Percentiles rank a stretch among this genome's conserved stretches.
Evolutionary conservation across 164 flowering plant species (phyloP).

Genomic region (Cinnamomum micranthum): DNA sequence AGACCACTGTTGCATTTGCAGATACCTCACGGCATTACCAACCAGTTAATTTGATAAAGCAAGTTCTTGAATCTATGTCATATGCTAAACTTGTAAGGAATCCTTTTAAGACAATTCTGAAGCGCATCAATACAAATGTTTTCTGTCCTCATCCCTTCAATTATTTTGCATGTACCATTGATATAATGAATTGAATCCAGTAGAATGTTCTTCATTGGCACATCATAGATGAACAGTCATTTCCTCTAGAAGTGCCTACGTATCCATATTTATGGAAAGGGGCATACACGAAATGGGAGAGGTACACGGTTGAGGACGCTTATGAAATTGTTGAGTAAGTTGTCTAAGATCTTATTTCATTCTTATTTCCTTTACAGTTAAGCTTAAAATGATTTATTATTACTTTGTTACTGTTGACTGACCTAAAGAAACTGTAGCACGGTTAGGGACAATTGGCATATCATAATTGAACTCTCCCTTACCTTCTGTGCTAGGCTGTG

Average conservation of each 20-base stretch:
- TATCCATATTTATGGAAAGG: conserved; percentile 95
- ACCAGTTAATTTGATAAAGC: conserved; percentile 77
- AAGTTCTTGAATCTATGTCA: conserved; percentile 91
- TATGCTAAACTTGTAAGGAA: conserved; percentile 93
- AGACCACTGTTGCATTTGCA: conserved; percentile 29
- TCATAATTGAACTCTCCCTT: neutral
- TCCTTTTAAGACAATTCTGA: conserved; percentile 3
- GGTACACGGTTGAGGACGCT: conserved; percentile 91
- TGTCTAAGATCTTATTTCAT: conserved; percentile 5
- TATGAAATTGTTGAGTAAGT: conserved; percentile 80
- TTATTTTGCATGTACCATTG: conserved; percentile 24
- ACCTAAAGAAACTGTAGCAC: too few species aligned
- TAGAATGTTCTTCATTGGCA: conserved; percentile 99
- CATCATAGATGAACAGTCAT: conserved; percentile 88
- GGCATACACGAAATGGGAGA: conserved; percentile 88
- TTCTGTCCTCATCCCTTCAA: conserved; percentile 6
- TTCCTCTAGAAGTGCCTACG: conserved; percentile 83
- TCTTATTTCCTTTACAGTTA: neutral
- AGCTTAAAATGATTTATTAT: neutral
- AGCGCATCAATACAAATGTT: neutral
- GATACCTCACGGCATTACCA: conserved; percentile 92
- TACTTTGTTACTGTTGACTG: neutral
- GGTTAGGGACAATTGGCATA: neutral
- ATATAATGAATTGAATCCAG: conserved; percentile 41
- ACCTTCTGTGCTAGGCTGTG: neutral